These are phyloP conservation scores for Leucoagaricus sp. DNA, from an alignment of 1,284 basidiomycete species.

Conservation along the genomic window DNA sequence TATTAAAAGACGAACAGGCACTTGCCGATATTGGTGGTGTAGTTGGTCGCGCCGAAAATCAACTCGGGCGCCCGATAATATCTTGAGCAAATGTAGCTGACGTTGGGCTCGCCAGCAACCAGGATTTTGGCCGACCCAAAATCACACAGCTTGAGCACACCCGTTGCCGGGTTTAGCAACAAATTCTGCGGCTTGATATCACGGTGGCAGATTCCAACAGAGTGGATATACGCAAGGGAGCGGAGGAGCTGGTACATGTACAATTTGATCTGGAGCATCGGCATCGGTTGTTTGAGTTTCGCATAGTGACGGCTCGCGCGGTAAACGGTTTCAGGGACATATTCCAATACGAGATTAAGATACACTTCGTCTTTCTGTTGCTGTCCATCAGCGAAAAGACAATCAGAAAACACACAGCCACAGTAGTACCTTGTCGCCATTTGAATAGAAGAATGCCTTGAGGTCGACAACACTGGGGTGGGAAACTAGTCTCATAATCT, in stretches of 20 bases:
- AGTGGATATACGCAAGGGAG: slow-evolving; percentile 97
- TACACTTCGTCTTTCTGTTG: slow-evolving; percentile 98
- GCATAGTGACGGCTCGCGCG: slow-evolving; percentile 98
- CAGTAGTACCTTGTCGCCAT: slow-evolving; percentile 88
- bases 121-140: slow-evolving; percentile 99
- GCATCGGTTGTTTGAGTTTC: slow-evolving; percentile 99
- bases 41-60: slow-evolving; percentile 99
- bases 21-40: slow-evolving; percentile 99
- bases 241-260: slow-evolving; percentile 98
- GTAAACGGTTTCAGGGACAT: slow-evolving; percentile 99
- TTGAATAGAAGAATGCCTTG: slow-evolving; percentile 98
- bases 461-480: slow-evolving; percentile 99
- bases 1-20: slow-evolving; percentile 20
- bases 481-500: slow-evolving; percentile 98
- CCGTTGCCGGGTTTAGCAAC: slow-evolving; percentile 94
- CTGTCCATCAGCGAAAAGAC: slow-evolving; percentile 20
- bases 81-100: slow-evolving; percentile 99
- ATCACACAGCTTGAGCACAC: slow-evolving; percentile 97
- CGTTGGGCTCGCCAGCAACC: slow-evolving; percentile 97
- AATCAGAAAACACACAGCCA: slow-evolving; percentile 16
- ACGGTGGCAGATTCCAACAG: slow-evolving; percentile 96
- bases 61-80: slow-evolving; percentile 99
- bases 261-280: slow-evolving; percentile 98
- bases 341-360: slow-evolving; percentile 99
- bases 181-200: slow-evolving; percentile 99